Base-by-base conservation (phyloP, 345 rosid genomes). In the Citrus australasica region DNA sequence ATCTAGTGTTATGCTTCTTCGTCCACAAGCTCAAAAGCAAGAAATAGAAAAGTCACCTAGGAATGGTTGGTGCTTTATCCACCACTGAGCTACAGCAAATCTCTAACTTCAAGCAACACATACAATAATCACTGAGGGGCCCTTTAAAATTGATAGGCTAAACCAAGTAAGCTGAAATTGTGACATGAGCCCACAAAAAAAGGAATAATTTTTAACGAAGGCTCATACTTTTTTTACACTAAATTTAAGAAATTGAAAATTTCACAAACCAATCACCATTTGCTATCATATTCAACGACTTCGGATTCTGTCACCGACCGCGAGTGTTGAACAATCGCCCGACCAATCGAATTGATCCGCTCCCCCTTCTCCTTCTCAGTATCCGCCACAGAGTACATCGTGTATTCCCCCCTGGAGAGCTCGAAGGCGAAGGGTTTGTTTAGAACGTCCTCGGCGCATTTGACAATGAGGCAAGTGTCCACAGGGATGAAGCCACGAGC, bases 291-390 rank as follows among this genome's bases (percentile, higher is more conserved):
- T 77, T 93, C 98, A 16, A 92, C 89, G 51, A 92, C 90, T 79
- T 93, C 94, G 6, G 92, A 92, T 77, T 93, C 92, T 8, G 97
- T 93, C 13, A 90, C 90, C 55, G 95, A 89, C 40, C 88, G 82
- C 25, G 97, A 92, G 83, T 86, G 94, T 78, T 92, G 96, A 28
- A 93, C 94, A 42, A 93, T 93, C 53, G 93, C 89, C 22, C 95
- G 74, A 11, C 97, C 98, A 63, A 93, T 90, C 56, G 92, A 92
- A 76, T 93, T 93, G 87, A 93, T 90, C 97, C 97, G 90, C 46
- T 93, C 92, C 77, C 87, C 92, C 77, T 88, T 93, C 76, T 90
- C 94, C 84, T 93, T 90, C 79, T 89, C 95, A 14, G 89, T 71
- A 74, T 92, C 97, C 19, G 95, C 98, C 35, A 92, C 58, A 80